Base-by-base conservation (phyloP, 345 rosid genomes). In the Dovyalis caffra region DNA sequence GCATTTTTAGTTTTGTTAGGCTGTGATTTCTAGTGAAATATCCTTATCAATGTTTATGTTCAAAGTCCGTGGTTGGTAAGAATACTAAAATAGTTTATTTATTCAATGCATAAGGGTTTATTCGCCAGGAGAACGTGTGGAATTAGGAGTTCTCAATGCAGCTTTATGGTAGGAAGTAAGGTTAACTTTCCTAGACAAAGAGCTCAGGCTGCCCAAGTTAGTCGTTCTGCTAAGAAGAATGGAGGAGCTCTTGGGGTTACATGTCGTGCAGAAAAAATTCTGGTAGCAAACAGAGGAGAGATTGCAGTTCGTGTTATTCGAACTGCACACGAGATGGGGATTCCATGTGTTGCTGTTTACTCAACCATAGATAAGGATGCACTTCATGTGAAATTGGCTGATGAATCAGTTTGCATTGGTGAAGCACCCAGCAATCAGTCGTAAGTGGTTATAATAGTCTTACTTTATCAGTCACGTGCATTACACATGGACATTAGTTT, bases 361-460 rank as follows among this genome's bases (percentile, higher is more conserved):
- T 95, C 98, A 0, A 95, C 97, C 3, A 95, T 91, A 21, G 99
- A 95, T 66, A 95, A 90, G 83, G 99, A 93, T 76, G 99, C 98
- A 1, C 94, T 95, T 8, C 99, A 93, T 79, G 98, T 95, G 16
- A 92, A 93, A 79, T 82, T 95, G 83, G 98, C 99, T 71, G 98
- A 95, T 78, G 97, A 91, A 77, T 89, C 99, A 0, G 93, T 95
- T 81, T 95, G 99, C 77, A 95, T 95, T 20, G 99, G 99, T 66
- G 99, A 95, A 90, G 99, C 99, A 58, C 98, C 99, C 0, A 95
- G 99, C 83, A 95, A 81, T 77, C 98, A 95, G 78, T 93, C 98
- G 98, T 95, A 83, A 81, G 98, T 88, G 23, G 34, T 77, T 25
- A 31, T 65, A 26, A 2, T n/a, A 33, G 51, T 63, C 29, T 63